phyloP scores from a whole-genome alignment of 164 flowering plant genomes.

The Macadamia integrifolia region DNA sequence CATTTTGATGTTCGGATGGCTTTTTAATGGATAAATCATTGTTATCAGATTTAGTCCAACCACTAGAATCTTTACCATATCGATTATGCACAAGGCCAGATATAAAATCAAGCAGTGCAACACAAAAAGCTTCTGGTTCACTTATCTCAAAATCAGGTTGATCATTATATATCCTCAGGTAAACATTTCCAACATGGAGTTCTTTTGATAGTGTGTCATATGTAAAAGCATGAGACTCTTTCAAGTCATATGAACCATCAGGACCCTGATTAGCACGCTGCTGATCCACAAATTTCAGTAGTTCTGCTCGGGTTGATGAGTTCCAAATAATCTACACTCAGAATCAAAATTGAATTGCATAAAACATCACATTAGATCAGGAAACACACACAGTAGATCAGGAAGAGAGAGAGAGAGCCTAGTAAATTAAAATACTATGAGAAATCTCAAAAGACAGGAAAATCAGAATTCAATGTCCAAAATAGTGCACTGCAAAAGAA shows the following conservation, averaged over 20 bases:
- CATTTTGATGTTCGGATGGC: slow-evolving; percentile 35
- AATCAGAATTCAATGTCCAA: neutral
- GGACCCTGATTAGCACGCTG: slow-evolving; percentile 79
- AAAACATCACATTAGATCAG: neutral
- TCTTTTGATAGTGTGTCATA: slow-evolving; percentile 82
- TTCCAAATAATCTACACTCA: slow-evolving; percentile 90
- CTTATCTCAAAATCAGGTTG: slow-evolving; percentile 93
- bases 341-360: neutral
- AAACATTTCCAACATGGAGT: slow-evolving; percentile 88
- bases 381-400: neutral
- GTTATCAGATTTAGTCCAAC: slow-evolving; percentile 14
- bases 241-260: slow-evolving; percentile 89
- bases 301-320: slow-evolving; percentile 86
- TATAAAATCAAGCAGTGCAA: slow-evolving; percentile 81
- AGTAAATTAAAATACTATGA: too few species aligned
- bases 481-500: neutral
- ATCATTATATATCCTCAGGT: slow-evolving; percentile 93
- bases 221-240: slow-evolving; percentile 57
- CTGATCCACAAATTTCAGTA: slow-evolving; percentile 85
- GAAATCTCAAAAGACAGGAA: neutral
- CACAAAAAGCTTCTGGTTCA: slow-evolving; percentile 87
- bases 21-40: slow-evolving; percentile 20
- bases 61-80: slow-evolving; percentile 22
- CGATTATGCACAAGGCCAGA: slow-evolving; percentile 50
- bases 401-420: too few species aligned